Evolutionary conservation across 345 rosid species (phyloP), one percentile per base, ranked within the genome.

Genomic region (Lepidium africanum): DNA sequence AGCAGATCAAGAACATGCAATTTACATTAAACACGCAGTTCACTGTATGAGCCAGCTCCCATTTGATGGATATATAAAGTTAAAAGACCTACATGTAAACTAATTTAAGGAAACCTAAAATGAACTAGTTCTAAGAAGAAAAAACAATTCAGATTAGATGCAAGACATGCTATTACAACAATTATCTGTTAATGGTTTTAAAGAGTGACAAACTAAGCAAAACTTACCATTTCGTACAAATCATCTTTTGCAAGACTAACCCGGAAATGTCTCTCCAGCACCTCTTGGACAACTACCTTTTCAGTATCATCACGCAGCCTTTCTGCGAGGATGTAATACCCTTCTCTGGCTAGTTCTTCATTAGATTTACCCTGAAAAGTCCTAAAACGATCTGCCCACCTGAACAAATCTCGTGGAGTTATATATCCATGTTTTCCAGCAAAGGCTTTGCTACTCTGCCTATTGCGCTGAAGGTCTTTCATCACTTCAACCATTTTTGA

Each of bases 341-440:
- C 98, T 67, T 93, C 94, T 75, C 85, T 84, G 16, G 96, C 97
- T 75, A 90, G 82, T 66, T 84, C 92, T 74, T 93, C 97, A 73
- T 86, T 79, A 50, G 86, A 82, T 70, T 71, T 78, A 56, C 92
- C 76, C 27, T 50, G 87, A 79, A 77, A 85, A 33, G 67, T 77
- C 80, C 79, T 83, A 65, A 90, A 90, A 63, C 96, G 91, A 77
- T 81, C 71, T 59, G 98, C 97, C 98, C 97, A 93, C 67, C 98
- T 92, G 78, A 93, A 90, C 76, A 93, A 81, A 71, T 93, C 98
- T 71, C 98, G 79, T 37, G 98, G 96, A 64, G 98, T 93, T 67
- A 93, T 88, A 79, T 81, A 93, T 67, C 98, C 98, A 76, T 93
- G 98, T 82, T 93, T 93, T 71, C 98, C 98, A 73, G 98, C 97